These are phyloP conservation scores for Poterioochromonas sp. DNA, from an alignment of 352 stramenopile genomes.

Conservation along the genomic window DNA sequence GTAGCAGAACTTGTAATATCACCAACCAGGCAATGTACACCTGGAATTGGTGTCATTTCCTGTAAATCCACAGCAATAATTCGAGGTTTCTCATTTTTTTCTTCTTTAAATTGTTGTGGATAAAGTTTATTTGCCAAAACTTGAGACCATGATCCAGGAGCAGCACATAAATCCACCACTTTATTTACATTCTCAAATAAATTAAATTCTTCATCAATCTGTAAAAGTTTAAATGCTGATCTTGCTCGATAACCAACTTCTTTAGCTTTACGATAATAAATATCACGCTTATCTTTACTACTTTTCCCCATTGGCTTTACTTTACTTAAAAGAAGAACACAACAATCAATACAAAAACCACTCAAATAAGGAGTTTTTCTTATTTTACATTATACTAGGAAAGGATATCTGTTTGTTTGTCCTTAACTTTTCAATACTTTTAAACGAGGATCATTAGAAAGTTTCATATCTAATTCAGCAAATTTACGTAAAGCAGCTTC, in stretches of 20 bases:
- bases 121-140: constrained; percentile 43
- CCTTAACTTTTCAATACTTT: constrained; percentile 55
- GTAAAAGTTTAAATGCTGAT: constrained; percentile 96
- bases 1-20: constrained; percentile 90
- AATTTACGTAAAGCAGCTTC: constrained; percentile 83
- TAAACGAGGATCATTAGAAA: constrained; percentile 70
- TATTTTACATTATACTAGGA: too few species aligned
- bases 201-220: constrained; percentile 95
- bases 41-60: constrained; percentile 93
- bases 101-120: constrained; percentile 35
- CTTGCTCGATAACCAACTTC: constrained; percentile 85
- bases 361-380: too few species aligned
- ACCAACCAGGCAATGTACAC: constrained; percentile 80
- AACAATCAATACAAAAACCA: too few species aligned
- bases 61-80: constrained; percentile 97
- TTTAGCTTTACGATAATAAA: constrained; percentile 83
- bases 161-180: constrained; percentile 95
- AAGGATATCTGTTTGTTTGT: too few species aligned
- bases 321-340: too few species aligned
- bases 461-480: constrained; percentile 78
- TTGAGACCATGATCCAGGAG: constrained; percentile 61
- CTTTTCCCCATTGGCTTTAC: constrained; percentile 75
- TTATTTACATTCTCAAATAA: constrained; percentile 66
- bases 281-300: constrained; percentile 82
- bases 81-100: constrained; percentile 50